phyloP scores from a whole-genome alignment of 176 grass and related monocot genomes.

The Hordeum marinum region DNA sequence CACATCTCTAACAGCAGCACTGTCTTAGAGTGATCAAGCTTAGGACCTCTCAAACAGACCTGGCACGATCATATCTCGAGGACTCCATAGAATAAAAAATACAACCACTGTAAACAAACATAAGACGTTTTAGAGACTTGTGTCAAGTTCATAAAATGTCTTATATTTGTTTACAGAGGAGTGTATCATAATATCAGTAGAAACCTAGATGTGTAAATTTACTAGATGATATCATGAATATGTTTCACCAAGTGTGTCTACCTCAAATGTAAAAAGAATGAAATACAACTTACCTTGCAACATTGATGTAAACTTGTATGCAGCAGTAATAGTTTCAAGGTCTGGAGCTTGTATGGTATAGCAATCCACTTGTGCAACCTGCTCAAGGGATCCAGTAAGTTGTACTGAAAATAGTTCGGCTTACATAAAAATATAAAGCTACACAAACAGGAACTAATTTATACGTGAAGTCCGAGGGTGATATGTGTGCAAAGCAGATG shows the following conservation, averaged over 20 bases:
- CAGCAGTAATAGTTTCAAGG: constrained; percentile 68
- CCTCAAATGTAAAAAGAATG: background rate
- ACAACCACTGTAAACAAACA: too few species aligned
- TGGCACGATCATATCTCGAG: background rate
- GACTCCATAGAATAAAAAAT: background rate
- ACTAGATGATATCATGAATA: background rate
- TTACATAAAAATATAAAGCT: background rate
- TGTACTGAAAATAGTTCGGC: background rate
- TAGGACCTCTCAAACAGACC: background rate
- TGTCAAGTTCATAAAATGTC: too few species aligned
- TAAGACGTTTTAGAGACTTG: too few species aligned
- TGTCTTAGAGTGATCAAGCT: background rate
- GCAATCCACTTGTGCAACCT: constrained; percentile 94
- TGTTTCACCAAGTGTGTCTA: background rate
- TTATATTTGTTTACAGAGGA: too few species aligned
- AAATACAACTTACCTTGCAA: constrained; percentile 58
- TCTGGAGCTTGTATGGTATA: constrained; percentile 78
- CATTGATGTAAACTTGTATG: constrained; percentile 89
- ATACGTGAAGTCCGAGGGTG: background rate
- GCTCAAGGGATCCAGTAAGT: constrained; percentile 27
- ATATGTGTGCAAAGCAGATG: background rate
- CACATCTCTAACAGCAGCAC: background rate
- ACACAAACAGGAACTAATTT: constrained; percentile 10
- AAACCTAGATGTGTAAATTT: background rate
- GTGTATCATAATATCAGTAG: background rate